Conservation (phyloP, 495 filamentous ascomycete genomes). For the Jackrogersella minutella region DNA sequence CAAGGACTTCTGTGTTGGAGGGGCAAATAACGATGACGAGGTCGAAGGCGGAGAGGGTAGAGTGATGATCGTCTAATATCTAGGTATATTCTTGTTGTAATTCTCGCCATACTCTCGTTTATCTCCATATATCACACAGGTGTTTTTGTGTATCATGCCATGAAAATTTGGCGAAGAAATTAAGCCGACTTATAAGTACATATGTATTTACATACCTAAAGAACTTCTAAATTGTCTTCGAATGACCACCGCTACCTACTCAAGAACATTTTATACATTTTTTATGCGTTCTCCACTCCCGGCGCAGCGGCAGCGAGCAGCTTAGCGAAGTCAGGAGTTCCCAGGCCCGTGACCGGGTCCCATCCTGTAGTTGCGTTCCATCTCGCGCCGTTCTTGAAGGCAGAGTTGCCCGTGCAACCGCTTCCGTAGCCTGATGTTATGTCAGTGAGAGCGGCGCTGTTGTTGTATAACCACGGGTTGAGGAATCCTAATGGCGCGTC, state of each 20-base stretch:
- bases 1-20: no score
- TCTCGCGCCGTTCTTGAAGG: constrained; percentile 56
- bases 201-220: constrained; percentile 3
- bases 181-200: not conserved
- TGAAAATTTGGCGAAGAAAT: no score
- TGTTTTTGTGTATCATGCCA: no score
- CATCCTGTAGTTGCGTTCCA: constrained; percentile 51
- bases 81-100: no score
- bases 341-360: constrained; percentile 52
- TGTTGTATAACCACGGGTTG: constrained; percentile 68
- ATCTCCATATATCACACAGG: no score
- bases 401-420: constrained; percentile 61
- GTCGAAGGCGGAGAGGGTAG: no score
- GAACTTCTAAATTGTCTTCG: not conserved
- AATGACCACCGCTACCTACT: not conserved
- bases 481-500: constrained; percentile 69
- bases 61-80: no score
- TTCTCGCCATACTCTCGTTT: no score
- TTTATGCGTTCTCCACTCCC: constrained; percentile 43
- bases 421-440: constrained; percentile 66
- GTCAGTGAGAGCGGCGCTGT: constrained; percentile 68
- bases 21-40: no score
- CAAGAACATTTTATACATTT: not conserved
- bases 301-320: constrained; percentile 45
- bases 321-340: constrained; percentile 43